Evolutionary conservation across 495 filamentous ascomycete genomes (phyloP).

Genomic region (Penicillium alfredii): DNA sequence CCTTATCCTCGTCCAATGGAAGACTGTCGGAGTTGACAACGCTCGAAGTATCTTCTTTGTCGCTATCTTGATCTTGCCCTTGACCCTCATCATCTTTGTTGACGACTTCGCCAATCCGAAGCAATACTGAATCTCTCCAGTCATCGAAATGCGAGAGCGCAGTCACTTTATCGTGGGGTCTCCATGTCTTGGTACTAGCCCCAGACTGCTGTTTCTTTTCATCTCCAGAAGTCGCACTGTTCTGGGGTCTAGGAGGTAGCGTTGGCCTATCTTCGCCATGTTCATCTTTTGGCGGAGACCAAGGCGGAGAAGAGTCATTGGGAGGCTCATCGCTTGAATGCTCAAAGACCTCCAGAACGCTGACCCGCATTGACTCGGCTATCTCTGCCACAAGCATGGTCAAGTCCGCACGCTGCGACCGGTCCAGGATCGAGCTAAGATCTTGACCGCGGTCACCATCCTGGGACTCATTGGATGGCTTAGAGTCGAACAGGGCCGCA

Average conservation of each 20-base stretch:
- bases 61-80: constrained; percentile 12
- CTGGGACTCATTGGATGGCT: constrained; percentile 16
- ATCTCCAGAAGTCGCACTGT: not conserved
- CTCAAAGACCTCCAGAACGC: constrained; percentile 38
- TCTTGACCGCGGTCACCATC: constrained; percentile 34
- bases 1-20: constrained; percentile 21
- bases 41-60: constrained; percentile 7
- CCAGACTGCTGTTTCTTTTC: constrained; percentile 6
- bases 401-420: constrained; percentile 44
- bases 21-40: constrained; percentile 15
- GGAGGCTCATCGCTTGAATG: constrained; percentile 7
- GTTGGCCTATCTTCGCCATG: constrained; percentile 11
- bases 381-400: constrained; percentile 42
- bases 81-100: constrained; percentile 48
- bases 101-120: constrained; percentile 59
- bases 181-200: not conserved
- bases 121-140: constrained; percentile 56
- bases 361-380: constrained; percentile 40
- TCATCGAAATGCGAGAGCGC: constrained; percentile 54
- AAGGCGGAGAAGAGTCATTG: not conserved
- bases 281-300: not conserved
- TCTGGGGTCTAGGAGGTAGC: constrained; percentile 13
- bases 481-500: constrained; percentile 30
- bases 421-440: constrained; percentile 45
- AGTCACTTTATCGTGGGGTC: constrained; percentile 26